A percentile compares a stretch with the other conserved stretches of the same genome.
Evolutionary conservation across 2,329 filamentous ascomycete species (phyloP).

Genomic region (Cladosporium sp.): DNA sequence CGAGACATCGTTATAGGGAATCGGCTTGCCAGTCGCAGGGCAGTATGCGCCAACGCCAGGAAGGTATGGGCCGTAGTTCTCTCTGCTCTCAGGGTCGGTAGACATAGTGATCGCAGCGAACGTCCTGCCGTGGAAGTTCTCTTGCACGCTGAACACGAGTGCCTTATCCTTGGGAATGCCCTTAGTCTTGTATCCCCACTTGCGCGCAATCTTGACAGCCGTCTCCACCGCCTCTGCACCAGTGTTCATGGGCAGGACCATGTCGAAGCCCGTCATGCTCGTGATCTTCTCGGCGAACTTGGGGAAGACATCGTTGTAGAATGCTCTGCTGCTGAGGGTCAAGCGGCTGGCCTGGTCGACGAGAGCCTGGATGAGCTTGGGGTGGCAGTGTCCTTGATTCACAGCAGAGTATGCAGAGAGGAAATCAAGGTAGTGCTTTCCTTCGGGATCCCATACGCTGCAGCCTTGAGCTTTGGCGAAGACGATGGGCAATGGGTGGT

Average conservation of each 20-base stretch:
- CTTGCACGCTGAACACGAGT: conserved; percentile 73
- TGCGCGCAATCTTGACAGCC: conserved; percentile 89
- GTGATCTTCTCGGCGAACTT: conserved; percentile 92
- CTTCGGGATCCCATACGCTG: conserved; percentile 93
- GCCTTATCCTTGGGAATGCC: conserved; percentile 80
- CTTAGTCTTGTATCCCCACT: conserved; percentile 98
- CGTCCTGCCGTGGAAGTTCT: conserved; percentile 97
- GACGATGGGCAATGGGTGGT: conserved; percentile 92
- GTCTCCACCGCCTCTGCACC: conserved; percentile 96
- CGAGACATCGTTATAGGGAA: conserved; percentile 80
- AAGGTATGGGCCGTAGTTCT: conserved; percentile 95
- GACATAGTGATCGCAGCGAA: conserved; percentile 96
- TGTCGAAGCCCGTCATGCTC: conserved; percentile 86
- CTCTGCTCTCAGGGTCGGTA: conserved; percentile 88
- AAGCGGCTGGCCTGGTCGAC: conserved; percentile 83
- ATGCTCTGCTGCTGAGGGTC: conserved; percentile 89
- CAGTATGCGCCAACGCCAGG: conserved; percentile 76
- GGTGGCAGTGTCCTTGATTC: conserved; percentile 97
- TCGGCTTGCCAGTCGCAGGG: conserved; percentile 70
- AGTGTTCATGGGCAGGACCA: conserved; percentile 98
- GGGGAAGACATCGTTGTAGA: conserved; percentile 98
- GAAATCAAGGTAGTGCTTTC: conserved; percentile 90
- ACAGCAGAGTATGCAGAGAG: conserved; percentile 96
- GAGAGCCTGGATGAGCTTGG: conserved; percentile 86
- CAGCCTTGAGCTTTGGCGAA: conserved; percentile 81